Conservation (phyloP, 805 yeast species). For the Saccharomycopsis malanga region DNA sequence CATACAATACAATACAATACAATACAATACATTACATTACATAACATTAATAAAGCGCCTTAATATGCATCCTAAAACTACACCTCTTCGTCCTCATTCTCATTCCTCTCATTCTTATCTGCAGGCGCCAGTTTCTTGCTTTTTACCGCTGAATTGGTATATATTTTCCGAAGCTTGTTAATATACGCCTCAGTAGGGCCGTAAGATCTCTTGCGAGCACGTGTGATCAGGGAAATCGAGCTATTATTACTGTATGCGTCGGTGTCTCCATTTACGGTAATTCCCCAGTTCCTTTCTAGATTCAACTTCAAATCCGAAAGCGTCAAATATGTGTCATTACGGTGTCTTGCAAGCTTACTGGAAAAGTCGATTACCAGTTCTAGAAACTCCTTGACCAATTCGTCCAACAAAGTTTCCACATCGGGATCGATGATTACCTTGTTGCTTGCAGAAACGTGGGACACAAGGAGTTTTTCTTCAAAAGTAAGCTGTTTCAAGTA, state of each 20-base stretch:
- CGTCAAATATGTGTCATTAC: constrained; percentile 8
- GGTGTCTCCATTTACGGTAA: constrained; percentile 14
- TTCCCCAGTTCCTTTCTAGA: constrained; percentile 22
- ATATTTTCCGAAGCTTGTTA: constrained; percentile 17
- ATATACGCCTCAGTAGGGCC: constrained; percentile 20
- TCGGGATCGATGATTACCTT: constrained; percentile 19
- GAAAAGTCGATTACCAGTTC: constrained; percentile 19
- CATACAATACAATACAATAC: no score
- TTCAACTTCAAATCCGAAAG: constrained; percentile 18
- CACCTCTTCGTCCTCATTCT: no score
- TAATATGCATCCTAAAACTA: no score
- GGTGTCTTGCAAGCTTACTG: constrained; percentile 18
- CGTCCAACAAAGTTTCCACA: constrained; percentile 18
- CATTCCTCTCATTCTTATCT: no score
- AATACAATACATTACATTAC: no score
- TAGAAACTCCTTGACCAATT: constrained; percentile 19
- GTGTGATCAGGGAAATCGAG: constrained; percentile 3
- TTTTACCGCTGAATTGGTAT: no score
- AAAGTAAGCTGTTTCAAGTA: constrained; percentile 15
- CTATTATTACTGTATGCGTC: constrained; percentile 13
- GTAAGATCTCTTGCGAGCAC: constrained; percentile 12
- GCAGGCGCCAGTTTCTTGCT: no score
- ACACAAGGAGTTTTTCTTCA: constrained; percentile 17
- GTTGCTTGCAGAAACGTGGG: constrained; percentile 6
- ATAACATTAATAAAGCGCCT: no score